Base-by-base conservation (phyloP, 2,329 filamentous ascomycete genomes). In the Cytospora piceae region DNA sequence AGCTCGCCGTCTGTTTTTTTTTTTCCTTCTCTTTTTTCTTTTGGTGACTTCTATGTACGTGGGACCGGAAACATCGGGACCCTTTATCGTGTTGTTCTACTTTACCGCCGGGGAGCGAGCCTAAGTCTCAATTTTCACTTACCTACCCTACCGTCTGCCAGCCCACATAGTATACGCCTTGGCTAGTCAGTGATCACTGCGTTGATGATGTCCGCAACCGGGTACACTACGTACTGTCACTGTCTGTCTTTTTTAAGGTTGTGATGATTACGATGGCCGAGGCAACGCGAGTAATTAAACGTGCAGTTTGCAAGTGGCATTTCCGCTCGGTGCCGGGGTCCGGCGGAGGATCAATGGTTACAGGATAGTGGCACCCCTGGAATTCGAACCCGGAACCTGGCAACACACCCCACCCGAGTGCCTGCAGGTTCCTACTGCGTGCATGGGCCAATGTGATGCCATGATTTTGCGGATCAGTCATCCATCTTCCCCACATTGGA, bases 221-320 rank as follows among this genome's bases (percentile, higher is more conserved):
- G 46, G 46, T 51, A n/a, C n/a, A n/a, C n/a, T n/a, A n/a, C 20
- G 11, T 46, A 7, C 22, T n/a, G 15, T 53, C 15, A 12, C 20
- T 52, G 15, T 17, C 46, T 31, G 31, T 39, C 29, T 34, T 32
- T 24, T 27, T 42, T 46, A 49, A n/a, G 31, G n/a, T 27, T 12
- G n/a, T 22, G 31, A 49, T 39, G 42, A 54, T 51, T 53, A 62
- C 56, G 46, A 55, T 58, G 58, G 12, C 24, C n/a, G 42, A 11
- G 31, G 59, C 57, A 27, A 58, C 59, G 49, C 37, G 37, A 46
- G 64, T 59, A 66, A 66, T 63, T 58, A 63, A 66, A 63, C 24
- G 53, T 39, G 34, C 49, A 56, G 42, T 9, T 65, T 62, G 58
- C 42, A 62, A 65, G 59, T 61, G 46, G 58, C 42, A 31, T 53